Conservation (phyloP, 768 basidiomycete species). For the Ramaria rubella region DNA sequence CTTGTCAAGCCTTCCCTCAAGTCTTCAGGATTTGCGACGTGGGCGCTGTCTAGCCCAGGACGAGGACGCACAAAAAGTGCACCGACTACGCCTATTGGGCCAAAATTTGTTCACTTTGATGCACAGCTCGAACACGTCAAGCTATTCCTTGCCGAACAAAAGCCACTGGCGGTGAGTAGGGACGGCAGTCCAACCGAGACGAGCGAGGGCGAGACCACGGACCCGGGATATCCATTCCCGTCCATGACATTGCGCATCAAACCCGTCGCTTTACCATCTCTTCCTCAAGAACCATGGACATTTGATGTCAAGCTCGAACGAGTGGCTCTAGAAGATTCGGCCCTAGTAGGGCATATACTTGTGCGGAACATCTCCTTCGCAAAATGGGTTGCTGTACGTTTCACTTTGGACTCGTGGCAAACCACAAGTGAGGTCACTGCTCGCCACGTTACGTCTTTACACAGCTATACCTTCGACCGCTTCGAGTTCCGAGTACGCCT, state of each 20-base stretch:
- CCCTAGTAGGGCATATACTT: slow-evolving; percentile 65
- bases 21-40: slow-evolving; percentile 46
- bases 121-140: slow-evolving; percentile 89
- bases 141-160: slow-evolving; percentile 90
- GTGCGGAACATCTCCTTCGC: slow-evolving; percentile 83
- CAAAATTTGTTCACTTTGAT: slow-evolving; percentile 92
- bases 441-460: slow-evolving; percentile 45
- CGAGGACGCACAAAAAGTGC: slow-evolving; percentile 46
- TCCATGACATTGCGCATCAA: not conserved
- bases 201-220: slow-evolving; percentile 53
- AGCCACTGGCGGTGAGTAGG: slow-evolving; percentile 91
- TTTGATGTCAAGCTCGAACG: slow-evolving; percentile 7
- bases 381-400: slow-evolving; percentile 83
- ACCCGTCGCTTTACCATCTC: not conserved
- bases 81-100: slow-evolving; percentile 66
- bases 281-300: not conserved
- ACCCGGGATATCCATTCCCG: not conserved
- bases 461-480: slow-evolving; percentile 46
- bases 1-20: slow-evolving; percentile 90
- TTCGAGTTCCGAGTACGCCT: slow-evolving; percentile 75
- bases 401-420: slow-evolving; percentile 93
- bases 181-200: slow-evolving; percentile 79
- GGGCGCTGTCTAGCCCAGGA: slow-evolving; percentile 33
- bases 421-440: slow-evolving; percentile 92
- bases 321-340: slow-evolving; percentile 15